Percentiles rank a stretch among this genome's conserved stretches.
phyloP scores from a whole-genome alignment of 2,329 filamentous ascomycete genomes.

The Leptographium galeiforme region DNA sequence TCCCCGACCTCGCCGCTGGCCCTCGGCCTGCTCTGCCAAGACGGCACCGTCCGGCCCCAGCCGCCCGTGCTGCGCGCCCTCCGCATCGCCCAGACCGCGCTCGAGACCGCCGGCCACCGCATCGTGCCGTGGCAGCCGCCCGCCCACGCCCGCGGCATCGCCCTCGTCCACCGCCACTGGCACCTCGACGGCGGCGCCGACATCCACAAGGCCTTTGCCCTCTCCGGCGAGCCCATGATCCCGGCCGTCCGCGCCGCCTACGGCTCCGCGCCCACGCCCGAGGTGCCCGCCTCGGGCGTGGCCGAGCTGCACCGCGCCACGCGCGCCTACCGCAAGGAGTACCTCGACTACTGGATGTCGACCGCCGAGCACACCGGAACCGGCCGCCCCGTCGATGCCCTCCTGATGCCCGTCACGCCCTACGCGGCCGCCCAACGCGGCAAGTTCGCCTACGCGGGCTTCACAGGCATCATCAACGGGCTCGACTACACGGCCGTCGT shows the following conservation, averaged over 20 bases:
- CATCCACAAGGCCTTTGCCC: background rate
- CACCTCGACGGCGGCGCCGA: background rate
- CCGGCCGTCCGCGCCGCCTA: constrained; percentile 8
- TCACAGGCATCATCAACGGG: constrained; percentile 55
- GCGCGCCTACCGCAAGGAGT: constrained; percentile 1
- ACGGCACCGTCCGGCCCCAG: background rate
- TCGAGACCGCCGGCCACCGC: background rate
- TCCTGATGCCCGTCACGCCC: constrained; percentile 38
- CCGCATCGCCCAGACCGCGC: background rate
- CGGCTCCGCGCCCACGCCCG: background rate
- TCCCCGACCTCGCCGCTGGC: background rate
- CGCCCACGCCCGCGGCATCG: background rate
- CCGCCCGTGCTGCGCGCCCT: background rate
- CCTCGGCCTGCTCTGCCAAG: background rate
- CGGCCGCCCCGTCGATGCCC: constrained; percentile 38
- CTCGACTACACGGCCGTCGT: constrained; percentile 51
- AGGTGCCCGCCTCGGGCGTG: background rate
- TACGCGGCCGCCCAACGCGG: constrained; percentile 26
- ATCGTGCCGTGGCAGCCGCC: background rate
- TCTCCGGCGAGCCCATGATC: constrained; percentile 12
- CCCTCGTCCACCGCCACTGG: background rate
- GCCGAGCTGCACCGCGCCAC: background rate
- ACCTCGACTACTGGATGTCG: background rate
- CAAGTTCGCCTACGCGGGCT: constrained; percentile 39
- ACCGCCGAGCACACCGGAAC: background rate